Evolutionary conservation across 2,329 filamentous ascomycete genomes (phyloP).

Genomic region (Colletotrichum neosansevieriae): DNA sequence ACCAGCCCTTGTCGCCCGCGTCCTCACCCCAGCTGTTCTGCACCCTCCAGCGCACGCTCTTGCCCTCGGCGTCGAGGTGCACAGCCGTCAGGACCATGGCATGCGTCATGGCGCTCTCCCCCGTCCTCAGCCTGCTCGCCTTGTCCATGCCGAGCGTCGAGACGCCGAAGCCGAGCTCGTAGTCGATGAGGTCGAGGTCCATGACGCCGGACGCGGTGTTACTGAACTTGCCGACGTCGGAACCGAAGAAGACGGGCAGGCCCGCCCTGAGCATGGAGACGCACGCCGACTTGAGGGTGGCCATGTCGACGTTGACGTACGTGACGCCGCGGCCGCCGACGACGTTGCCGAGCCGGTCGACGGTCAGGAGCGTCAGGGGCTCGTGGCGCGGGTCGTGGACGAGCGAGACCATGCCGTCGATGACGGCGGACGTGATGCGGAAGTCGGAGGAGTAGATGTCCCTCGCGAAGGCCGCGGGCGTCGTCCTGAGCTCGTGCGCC

Average conservation of each 20-base stretch:
- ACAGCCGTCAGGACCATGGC: conserved; percentile 93
- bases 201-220: conserved; percentile 78
- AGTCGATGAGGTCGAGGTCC: conserved; percentile 82
- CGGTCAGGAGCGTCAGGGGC: conserved; percentile 78
- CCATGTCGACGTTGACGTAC: conserved; percentile 86
- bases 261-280: conserved; percentile 83
- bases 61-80: conserved; percentile 76
- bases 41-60: conserved; percentile 81
- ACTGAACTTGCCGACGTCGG: conserved; percentile 87
- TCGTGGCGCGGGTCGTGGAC: conserved; percentile 88
- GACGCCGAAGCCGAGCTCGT: conserved; percentile 86
- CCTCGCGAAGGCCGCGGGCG: conserved; percentile 78
- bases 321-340: conserved; percentile 80
- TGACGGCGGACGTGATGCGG: conserved; percentile 69
- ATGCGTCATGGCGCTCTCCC: conserved; percentile 88
- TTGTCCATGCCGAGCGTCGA: conserved; percentile 80
- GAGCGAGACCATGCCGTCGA: conserved; percentile 80
- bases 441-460: conserved; percentile 73
- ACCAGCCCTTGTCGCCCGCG: conserved; percentile 83
- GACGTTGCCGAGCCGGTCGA: conserved; percentile 84
- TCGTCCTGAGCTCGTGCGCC: conserved; percentile 71
- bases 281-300: conserved; percentile 77
- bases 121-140: conserved; percentile 77
- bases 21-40: conserved; percentile 86
- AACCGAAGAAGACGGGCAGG: conserved; percentile 88